Evolutionary conservation across 352 stramenopile species (phyloP), one percentile per base, ranked within the genome.

Genomic region (Globisporangium uncinulatum): DNA sequence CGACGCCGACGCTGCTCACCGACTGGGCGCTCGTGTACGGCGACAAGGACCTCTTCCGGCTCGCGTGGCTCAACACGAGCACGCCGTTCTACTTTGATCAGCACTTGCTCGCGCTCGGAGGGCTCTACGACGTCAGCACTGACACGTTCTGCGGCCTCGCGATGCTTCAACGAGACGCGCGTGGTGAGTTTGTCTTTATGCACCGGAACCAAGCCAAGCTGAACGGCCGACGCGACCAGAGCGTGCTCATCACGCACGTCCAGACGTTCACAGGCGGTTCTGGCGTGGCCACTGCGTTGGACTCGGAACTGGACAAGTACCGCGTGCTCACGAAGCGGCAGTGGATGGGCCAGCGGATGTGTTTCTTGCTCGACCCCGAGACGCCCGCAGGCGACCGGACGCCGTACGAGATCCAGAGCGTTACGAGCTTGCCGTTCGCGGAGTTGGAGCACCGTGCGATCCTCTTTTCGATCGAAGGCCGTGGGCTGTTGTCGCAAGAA

Each of bases 261-360:
- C 79, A 92, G 45, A 88, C 81, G 66, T 92, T 92, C 54, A 87
- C 64, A 0, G 82, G 75, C 19, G 74, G 76, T 29, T 71, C 84
- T 60, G 75, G 77, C 53, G 79, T 74, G 17, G 65, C 73, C 13
- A 69, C 63, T 20, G 85, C 75, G 6, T 61, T 81, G 48, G 31
- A 62, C 21, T 62, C 41, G 4, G 69, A 89, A 3, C 61, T 91
- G 41, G 77, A 88, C 53, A 89, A 86, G 54, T 91, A 87, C 51
- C 73, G 76, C 39, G 59, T 91, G 19, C 62, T 74, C 37, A 77
- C 76, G 47, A 86, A 83, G 32, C 83, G 75, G 48, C 63, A 60
- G 17, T 65, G 67, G 9, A 59, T 91, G 8, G 76, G 74, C 0
- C 78, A 86, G 62, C 70, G 78, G 54, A 84, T 69, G 46, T 91